These are phyloP conservation scores for Dendrobium chrysotoxum DNA, from an alignment of 106 monocot genomes.

Conservation along the genomic window DNA sequence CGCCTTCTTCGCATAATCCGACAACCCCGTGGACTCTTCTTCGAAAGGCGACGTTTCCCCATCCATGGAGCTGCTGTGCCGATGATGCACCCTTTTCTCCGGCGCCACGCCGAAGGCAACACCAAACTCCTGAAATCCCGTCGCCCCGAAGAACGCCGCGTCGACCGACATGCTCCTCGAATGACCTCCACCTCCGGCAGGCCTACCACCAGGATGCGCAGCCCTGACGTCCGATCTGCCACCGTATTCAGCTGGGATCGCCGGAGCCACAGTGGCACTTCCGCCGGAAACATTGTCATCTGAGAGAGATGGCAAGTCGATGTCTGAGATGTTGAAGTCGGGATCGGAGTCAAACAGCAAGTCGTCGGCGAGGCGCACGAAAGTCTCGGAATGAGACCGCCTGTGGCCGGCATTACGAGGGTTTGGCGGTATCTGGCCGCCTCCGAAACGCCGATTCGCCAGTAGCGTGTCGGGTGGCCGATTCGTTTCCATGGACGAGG, in stretches of 20 bases:
- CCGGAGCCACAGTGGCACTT: neutral
- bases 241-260: constrained; percentile 1
- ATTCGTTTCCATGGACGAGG: neutral
- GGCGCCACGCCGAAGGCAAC: neutral
- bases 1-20: constrained; percentile 82
- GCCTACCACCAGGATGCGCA: neutral
- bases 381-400: constrained; percentile 79
- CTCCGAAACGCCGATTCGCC: neutral
- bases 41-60: constrained; percentile 37
- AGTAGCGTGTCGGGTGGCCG: neutral
- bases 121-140: constrained; percentile 27
- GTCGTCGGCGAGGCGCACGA: constrained; percentile 79
- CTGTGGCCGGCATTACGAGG: constrained; percentile 40
- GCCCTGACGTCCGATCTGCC: neutral
- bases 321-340: constrained; percentile 37
- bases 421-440: neutral
- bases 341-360: constrained; percentile 72
- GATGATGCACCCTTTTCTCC: constrained; percentile 22
- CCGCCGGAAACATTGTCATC: constrained; percentile 5
- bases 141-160: constrained; percentile 68
- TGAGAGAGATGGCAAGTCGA: constrained; percentile 1
- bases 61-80: constrained; percentile 73
- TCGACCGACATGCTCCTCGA: constrained; percentile 78
- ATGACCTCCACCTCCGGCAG: constrained; percentile 6
- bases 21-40: constrained; percentile 37